Evolutionary conservation across 768 basidiomycete species (phyloP).

Genomic region (Rickenella mellea): DNA sequence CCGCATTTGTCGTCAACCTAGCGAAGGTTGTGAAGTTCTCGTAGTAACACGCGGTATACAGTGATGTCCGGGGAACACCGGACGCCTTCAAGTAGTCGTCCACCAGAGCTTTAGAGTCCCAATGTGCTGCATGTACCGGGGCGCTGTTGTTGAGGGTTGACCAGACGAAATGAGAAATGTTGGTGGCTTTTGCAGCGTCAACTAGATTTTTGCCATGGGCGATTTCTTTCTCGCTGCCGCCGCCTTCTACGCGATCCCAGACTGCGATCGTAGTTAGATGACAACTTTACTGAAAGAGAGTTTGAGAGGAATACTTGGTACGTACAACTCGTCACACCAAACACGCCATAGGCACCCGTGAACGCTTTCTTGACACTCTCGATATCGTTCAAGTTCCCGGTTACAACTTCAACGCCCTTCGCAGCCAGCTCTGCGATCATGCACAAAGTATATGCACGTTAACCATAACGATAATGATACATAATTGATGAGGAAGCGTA

Average conservation of each 20-base stretch:
- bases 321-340: constrained; percentile 7
- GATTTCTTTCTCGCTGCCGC: not conserved
- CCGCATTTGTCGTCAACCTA: not conserved
- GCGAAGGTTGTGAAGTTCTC: not conserved
- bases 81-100: constrained; percentile 16
- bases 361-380: constrained; percentile 6
- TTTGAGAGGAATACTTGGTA: not conserved
- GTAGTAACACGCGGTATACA: constrained; percentile 2
- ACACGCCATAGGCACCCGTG: constrained; percentile 12
- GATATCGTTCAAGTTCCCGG: constrained; percentile 6
- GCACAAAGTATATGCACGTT: not conserved
- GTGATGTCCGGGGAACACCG: constrained; percentile 16
- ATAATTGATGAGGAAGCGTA: not conserved
- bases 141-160: constrained; percentile 8
- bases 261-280: not conserved
- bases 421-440: constrained; percentile 9
- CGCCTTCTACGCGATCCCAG: constrained; percentile 2
- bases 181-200: constrained; percentile 10
- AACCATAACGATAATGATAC: not conserved
- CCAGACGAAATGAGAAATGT: constrained; percentile 11
- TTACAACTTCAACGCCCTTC: constrained; percentile 9
- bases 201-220: constrained; percentile 9
- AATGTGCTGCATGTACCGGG: constrained; percentile 10
- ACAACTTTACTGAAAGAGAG: not conserved
- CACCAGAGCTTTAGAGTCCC: constrained; percentile 17